Evolutionary conservation across 208 protist genomes (phyloP).

Genomic region (Crithidia mellificae): DNA sequence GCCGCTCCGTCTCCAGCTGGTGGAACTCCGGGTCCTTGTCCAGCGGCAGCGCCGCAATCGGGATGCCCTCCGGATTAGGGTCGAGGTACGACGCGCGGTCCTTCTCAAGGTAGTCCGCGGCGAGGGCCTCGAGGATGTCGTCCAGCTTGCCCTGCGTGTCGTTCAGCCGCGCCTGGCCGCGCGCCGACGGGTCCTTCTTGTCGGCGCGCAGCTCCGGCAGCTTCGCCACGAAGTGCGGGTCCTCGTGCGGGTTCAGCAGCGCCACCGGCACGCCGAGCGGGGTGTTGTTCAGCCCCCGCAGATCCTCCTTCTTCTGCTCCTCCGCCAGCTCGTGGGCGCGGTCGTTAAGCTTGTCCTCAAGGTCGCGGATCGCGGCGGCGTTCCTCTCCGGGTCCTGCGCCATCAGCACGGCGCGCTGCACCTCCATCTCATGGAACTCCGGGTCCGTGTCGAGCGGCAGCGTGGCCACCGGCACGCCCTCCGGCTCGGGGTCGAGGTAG

Average conservation of each 20-base stretch:
- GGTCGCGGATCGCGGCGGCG: conserved; percentile 44
- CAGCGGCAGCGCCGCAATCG: conserved; percentile 45
- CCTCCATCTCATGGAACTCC: conserved; percentile 59
- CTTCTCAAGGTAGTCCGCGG: conserved; percentile 50
- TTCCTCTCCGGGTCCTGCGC: conserved; percentile 57
- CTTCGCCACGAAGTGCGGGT: conserved; percentile 49
- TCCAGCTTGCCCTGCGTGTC: conserved; percentile 59
- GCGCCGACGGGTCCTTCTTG: conserved; percentile 39
- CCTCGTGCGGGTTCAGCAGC: conserved; percentile 61
- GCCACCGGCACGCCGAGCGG: conserved; percentile 55
- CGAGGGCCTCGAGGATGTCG: conserved; percentile 56
- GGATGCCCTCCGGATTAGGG: conserved; percentile 53
- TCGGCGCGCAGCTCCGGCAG: conserved; percentile 65
- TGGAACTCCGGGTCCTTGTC: conserved; percentile 60
- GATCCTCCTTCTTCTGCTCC: conserved; percentile 57
- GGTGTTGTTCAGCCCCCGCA: conserved; percentile 41
- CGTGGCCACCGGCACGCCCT: conserved; percentile 54
- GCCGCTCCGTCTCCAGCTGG: conserved; percentile 60
- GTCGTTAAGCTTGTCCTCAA: conserved; percentile 74
- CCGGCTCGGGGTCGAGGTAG: conserved; percentile 65
- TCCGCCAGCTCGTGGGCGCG: conserved; percentile 63
- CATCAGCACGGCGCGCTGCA: conserved; percentile 59
- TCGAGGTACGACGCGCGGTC: conserved; percentile 60
- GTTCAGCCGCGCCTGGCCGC: conserved; percentile 53
- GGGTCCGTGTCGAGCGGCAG: conserved; percentile 54